Evolutionary conservation across 2,329 filamentous ascomycete species (phyloP).

Genomic region (Aspergillus sp.): DNA sequence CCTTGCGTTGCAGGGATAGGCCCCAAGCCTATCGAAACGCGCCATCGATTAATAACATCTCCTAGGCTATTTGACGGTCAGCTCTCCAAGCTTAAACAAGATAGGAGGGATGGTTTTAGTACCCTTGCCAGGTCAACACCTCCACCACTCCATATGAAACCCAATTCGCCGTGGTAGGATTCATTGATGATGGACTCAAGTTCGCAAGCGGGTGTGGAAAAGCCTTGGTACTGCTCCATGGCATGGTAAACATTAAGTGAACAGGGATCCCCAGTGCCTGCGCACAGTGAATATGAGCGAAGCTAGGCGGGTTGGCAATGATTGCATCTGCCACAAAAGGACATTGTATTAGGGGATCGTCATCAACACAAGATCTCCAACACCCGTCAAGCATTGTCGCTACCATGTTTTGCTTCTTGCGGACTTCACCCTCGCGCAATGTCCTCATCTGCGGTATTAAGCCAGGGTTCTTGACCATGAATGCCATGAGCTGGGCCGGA

Average conservation of each 20-base stretch:
- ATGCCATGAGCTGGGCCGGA: conserved; percentile 53
- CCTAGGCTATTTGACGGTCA: conserved; percentile 32
- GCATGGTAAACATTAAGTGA: conserved; percentile 57
- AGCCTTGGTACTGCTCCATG: conserved; percentile 46
- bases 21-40: conserved; percentile 42
- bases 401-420: conserved; percentile 34
- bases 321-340: conserved; percentile 57
- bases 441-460: conserved; percentile 41
- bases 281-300: conserved; percentile 55
- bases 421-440: conserved; percentile 35
- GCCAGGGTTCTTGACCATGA: conserved; percentile 52
- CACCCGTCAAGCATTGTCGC: conserved; percentile 40
- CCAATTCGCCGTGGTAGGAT: conserved; percentile 42
- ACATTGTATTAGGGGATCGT: conserved; percentile 27
- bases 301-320: conserved; percentile 56
- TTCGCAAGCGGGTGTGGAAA: conserved; percentile 55
- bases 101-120: too few species aligned
- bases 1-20: conserved; percentile 38
- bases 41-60: conserved; percentile 49
- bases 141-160: conserved; percentile 51
- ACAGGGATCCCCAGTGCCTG: conserved; percentile 51
- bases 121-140: conserved; percentile 53
- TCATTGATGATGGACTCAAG: conserved; percentile 36
- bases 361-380: conserved; percentile 42
- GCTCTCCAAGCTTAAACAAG: neutral